A percentile compares a stretch with the other conserved stretches of the same genome.
Conservation (phyloP, 2,329 filamentous ascomycete genomes). For the Apiospora aurea region DNA sequence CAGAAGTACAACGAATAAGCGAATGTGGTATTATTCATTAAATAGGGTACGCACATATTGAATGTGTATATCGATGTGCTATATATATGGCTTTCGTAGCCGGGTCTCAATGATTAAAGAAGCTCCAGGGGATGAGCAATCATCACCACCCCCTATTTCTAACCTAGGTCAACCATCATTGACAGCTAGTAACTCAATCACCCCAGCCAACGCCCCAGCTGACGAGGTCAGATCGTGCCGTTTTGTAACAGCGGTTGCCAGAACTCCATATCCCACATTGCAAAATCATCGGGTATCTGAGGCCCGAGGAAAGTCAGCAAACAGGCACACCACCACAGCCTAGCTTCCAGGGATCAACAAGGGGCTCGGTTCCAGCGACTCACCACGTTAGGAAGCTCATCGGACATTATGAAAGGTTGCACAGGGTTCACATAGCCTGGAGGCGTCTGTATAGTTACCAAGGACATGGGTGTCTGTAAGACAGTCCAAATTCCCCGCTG, state of each 20-base stretch:
- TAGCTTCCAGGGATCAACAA: background rate
- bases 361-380: conserved; percentile 23
- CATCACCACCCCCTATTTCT: background rate
- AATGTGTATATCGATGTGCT: background rate
- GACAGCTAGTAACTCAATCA: background rate
- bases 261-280: conserved; percentile 42
- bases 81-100: background rate
- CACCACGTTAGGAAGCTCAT: conserved; percentile 38
- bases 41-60: background rate
- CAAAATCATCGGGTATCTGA: conserved; percentile 39
- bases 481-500: background rate
- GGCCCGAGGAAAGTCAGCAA: background rate
- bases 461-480: conserved; percentile 27
- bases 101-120: background rate
- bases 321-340: background rate
- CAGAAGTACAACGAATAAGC: background rate
- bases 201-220: background rate
- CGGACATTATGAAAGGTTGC: conserved; percentile 35
- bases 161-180: background rate
- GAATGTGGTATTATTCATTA: conserved; percentile 20
- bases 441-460: conserved; percentile 33
- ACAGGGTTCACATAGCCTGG: conserved; percentile 34
- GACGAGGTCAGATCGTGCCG: background rate
- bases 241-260: conserved; percentile 38
- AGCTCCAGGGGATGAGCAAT: background rate